Conservation (phyloP, 805 yeast genomes). For the Yarrowia keelungensis region DNA sequence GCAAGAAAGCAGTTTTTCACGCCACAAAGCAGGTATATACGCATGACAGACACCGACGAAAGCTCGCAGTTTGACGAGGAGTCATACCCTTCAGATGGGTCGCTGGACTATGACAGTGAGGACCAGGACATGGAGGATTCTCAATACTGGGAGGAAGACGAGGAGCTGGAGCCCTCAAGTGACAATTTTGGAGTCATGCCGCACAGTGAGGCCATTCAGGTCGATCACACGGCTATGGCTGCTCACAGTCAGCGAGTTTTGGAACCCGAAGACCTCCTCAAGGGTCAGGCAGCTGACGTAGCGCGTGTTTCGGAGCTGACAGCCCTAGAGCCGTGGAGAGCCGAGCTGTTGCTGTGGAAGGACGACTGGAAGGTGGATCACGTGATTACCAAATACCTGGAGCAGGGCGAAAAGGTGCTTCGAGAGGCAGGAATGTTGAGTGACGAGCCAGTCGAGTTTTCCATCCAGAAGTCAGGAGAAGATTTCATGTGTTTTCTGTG, state of each 20-base stretch:
- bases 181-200: neutral
- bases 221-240: neutral
- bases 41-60: conserved; percentile 34
- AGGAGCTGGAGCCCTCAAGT: conserved; percentile 16
- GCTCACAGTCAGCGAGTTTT: conserved; percentile 10
- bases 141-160: conserved; percentile 28
- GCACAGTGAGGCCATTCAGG: conserved; percentile 20
- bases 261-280: conserved; percentile 9
- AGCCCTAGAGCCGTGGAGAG: conserved; percentile 27
- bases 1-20: too few species aligned
- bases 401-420: conserved; percentile 10
- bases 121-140: conserved; percentile 29
- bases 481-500: conserved; percentile 70
- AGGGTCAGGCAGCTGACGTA: neutral
- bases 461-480: conserved; percentile 42
- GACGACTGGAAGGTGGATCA: conserved; percentile 38
- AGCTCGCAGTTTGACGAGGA: conserved; percentile 26
- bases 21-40: too few species aligned
- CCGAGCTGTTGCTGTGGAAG: conserved; percentile 33
- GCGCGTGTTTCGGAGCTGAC: conserved; percentile 24
- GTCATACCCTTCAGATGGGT: conserved; percentile 9
- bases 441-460: conserved; percentile 42
- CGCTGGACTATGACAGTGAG: conserved; percentile 21
- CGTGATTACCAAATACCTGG: conserved; percentile 34
- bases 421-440: conserved; percentile 42